Conservation (phyloP, 441 rosid species). For the Pelargonium myrrhifolium region DNA sequence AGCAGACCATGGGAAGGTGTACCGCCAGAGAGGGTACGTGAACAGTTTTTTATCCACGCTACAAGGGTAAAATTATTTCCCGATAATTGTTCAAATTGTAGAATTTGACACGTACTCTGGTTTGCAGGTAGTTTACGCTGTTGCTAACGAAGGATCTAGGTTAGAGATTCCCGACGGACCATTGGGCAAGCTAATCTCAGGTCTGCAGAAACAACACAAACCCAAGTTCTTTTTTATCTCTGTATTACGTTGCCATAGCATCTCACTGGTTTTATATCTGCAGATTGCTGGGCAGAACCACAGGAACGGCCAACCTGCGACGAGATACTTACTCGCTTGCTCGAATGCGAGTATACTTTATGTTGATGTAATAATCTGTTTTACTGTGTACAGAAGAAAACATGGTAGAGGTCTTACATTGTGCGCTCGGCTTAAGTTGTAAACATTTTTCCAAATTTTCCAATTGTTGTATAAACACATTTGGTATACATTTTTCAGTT, state of each 20-base stretch:
- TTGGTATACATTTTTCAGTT: conserved; percentile 16
- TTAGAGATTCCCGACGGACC: conserved; percentile 89
- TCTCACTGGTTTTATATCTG: conserved; percentile 1
- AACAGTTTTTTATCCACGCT: not conserved
- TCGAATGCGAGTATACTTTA: conserved; percentile 71
- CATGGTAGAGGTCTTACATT: conserved; percentile 41
- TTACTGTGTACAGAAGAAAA: conserved; percentile 36
- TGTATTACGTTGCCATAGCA: not conserved
- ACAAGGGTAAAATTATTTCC: too few species aligned
- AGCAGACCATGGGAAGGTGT: conserved; percentile 94
- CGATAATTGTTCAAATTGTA: too few species aligned
- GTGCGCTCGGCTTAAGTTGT: conserved; percentile 38
- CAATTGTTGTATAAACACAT: conserved; percentile 30
- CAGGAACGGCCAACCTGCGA: conserved; percentile 78
- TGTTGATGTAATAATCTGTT: conserved; percentile 29
- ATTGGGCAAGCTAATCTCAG: conserved; percentile 77
- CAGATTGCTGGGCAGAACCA: conserved; percentile 91
- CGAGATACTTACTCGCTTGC: conserved; percentile 70
- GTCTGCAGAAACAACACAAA: conserved; percentile 25
- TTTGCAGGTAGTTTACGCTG: conserved; percentile 76
- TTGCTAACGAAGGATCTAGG: conserved; percentile 85
- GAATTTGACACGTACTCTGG: not conserved
- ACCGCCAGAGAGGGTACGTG: conserved; percentile 69
- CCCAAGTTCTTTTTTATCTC: not conserved
- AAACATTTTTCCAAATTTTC: conserved; percentile 25